Evolutionary conservation across 371 early-diverging fungal genomes (phyloP).

Genomic region (Amoeboaphelidium protococcarum): DNA sequence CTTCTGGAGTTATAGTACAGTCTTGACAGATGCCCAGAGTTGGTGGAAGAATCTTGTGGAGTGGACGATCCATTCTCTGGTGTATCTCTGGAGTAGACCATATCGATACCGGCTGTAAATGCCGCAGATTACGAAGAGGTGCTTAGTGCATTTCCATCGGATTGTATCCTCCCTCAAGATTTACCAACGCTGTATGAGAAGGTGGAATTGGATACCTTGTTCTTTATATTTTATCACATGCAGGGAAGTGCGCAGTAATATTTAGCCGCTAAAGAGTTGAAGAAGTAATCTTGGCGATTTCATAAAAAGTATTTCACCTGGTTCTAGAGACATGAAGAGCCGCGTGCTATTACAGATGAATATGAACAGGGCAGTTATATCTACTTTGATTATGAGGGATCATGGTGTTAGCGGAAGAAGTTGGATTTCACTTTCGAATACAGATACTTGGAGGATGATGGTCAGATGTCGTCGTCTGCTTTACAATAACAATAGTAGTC

Average conservation of each 20-base stretch:
- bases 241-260: constrained; percentile 90
- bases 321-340: constrained; percentile 98
- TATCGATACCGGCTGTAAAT: too few relatives aligned
- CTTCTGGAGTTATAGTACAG: neutral
- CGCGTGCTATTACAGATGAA: constrained; percentile 81
- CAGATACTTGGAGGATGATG: constrained; percentile 52
- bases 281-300: constrained; percentile 93
- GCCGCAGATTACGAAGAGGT: too few relatives aligned
- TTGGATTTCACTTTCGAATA: constrained; percentile 79
- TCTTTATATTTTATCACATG: constrained; percentile 95
- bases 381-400: constrained; percentile 95
- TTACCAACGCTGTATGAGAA: constrained; percentile 58
- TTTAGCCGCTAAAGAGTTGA: constrained; percentile 82
- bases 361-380: constrained; percentile 96
- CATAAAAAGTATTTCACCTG: constrained; percentile 95
- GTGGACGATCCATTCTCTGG: neutral
- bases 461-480: too few relatives aligned
- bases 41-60: neutral
- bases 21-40: neutral
- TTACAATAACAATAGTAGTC: too few relatives aligned
- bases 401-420: constrained; percentile 95
- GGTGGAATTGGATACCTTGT: constrained; percentile 87
- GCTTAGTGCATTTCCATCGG: constrained; percentile 52
- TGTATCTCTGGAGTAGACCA: too few relatives aligned
- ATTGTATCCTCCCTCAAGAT: constrained; percentile 49